phyloP scores from a whole-genome alignment of 352 stramenopile genomes.

The Phytophthora europaea region DNA sequence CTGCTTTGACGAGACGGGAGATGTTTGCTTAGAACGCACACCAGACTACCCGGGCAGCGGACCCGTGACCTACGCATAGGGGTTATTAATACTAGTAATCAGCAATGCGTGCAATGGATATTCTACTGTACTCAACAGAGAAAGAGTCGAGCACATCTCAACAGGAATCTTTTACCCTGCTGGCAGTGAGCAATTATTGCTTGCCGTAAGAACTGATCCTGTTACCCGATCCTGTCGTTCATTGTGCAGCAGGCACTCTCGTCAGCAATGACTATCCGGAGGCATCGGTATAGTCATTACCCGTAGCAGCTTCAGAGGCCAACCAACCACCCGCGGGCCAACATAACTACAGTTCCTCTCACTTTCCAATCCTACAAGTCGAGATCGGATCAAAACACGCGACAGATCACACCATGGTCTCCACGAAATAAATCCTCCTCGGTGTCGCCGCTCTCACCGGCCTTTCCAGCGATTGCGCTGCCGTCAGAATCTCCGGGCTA shows the following conservation, averaged over 20 bases:
- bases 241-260: background rate
- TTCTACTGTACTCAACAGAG: background rate
- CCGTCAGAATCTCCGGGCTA: background rate
- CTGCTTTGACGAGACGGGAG: no score
- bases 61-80: no score
- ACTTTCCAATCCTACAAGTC: background rate
- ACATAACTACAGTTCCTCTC: background rate
- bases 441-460: conserved; percentile 7
- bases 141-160: background rate
- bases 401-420: background rate
- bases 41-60: no score
- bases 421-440: conserved; percentile 6
- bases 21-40: no score
- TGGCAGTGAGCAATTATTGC: background rate
- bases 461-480: background rate
- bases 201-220: background rate
- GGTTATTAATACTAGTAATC: no score
- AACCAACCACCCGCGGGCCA: background rate
- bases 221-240: background rate
- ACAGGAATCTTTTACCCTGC: background rate
- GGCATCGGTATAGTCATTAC: background rate
- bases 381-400: background rate
- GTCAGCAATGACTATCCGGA: background rate
- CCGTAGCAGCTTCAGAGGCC: background rate
- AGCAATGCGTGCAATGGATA: background rate